These are phyloP conservation scores for Chimonanthus praecox DNA, from an alignment of 164 flowering plant genomes.

Conservation along the genomic window DNA sequence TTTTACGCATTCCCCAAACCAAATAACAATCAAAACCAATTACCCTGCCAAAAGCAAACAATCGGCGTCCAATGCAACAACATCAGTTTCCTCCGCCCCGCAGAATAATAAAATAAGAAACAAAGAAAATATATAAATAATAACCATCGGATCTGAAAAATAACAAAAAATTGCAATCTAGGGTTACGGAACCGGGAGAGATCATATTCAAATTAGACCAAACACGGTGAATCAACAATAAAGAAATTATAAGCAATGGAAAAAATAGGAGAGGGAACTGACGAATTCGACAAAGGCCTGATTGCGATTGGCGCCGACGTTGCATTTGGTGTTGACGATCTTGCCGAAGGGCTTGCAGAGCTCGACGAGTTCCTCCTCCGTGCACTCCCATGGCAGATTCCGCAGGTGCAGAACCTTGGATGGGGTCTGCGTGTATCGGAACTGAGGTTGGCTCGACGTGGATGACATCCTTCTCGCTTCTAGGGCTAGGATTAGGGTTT, in stretches of 20 bases:
- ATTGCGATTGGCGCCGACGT: constrained; percentile 89
- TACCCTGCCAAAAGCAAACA: no score
- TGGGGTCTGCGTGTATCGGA: constrained; percentile 89
- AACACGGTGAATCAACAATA: background rate
- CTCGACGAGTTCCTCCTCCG: constrained; percentile 81
- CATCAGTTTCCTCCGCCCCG: no score
- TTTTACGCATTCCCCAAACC: no score
- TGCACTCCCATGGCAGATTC: constrained; percentile 92
- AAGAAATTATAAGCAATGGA: background rate
- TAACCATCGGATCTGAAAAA: no score
- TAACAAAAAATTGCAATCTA: no score
- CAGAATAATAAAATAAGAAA: no score
- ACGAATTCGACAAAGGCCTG: constrained; percentile 98
- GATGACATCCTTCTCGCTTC: constrained; percentile 14
- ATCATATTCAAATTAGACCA: no score
- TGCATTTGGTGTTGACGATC: constrained; percentile 92
- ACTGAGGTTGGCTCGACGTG: constrained; percentile 62
- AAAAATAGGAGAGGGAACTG: constrained; percentile 10
- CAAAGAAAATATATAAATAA: no score
- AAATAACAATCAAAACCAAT: no score
- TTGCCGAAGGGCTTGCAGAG: constrained; percentile 80
- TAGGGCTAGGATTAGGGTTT: no score
- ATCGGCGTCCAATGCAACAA: no score
- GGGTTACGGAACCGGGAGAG: no score
- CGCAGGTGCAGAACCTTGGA: constrained; percentile 92